These are phyloP conservation scores for Magnusiomyces clavatus DNA, from an alignment of 1,139 yeast species.

Conservation along the genomic window DNA sequence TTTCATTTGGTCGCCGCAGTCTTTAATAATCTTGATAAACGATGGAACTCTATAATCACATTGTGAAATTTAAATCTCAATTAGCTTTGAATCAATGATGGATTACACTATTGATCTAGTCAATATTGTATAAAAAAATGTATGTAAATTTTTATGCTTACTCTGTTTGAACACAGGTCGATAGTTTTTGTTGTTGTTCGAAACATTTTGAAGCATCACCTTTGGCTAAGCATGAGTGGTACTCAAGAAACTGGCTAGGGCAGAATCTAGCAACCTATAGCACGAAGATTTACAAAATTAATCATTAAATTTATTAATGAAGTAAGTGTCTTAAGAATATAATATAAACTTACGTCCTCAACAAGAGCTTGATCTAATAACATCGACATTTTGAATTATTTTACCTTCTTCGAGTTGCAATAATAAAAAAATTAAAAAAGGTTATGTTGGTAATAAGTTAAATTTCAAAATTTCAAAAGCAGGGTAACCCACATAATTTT, in stretches of 20 bases:
- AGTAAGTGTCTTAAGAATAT: neutral
- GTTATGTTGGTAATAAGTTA: too few relatives aligned
- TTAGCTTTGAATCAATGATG: neutral
- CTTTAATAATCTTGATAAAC: slow-evolving; percentile 52
- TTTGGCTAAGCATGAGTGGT: slow-evolving; percentile 56
- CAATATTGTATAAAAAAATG: neutral
- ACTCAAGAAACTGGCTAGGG: slow-evolving; percentile 55
- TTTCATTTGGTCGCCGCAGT: slow-evolving; percentile 48
- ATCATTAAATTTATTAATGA: neutral
- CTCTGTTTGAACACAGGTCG: slow-evolving; percentile 47
- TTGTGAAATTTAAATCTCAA: neutral
- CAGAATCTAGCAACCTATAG: slow-evolving; percentile 50
- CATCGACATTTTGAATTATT: slow-evolving; percentile 33
- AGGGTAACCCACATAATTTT: too few relatives aligned
- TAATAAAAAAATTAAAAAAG: neutral
- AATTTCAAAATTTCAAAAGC: too few relatives aligned
- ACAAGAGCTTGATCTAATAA: slow-evolving; percentile 47
- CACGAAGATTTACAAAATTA: neutral
- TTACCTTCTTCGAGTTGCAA: neutral
- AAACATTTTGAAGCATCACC: slow-evolving; percentile 44
- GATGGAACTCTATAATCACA: slow-evolving; percentile 42
- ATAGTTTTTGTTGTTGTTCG: slow-evolving; percentile 43
- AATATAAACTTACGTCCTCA: slow-evolving; percentile 38
- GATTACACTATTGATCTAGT: neutral
- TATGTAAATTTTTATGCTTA: slow-evolving; percentile 9